Percentiles rank a stretch among this genome's conserved stretches.
Evolutionary conservation across 352 stramenopile species (phyloP).

Genomic region (Aphanomyces invadans): DNA sequence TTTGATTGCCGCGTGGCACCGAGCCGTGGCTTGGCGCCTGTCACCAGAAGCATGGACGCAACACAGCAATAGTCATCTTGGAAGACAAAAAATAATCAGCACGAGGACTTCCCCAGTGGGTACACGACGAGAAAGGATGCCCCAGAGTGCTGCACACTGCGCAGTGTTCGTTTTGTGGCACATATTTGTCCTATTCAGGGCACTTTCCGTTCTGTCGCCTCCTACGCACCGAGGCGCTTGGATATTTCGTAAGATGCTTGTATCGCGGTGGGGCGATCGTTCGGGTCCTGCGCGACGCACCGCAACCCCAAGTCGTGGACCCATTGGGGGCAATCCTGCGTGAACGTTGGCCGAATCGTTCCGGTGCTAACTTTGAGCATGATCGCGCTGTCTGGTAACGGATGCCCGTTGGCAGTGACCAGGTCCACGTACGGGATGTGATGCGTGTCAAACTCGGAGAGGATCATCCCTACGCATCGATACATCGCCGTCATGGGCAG

Average conservation of each 20-base stretch:
- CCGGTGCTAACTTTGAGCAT: not conserved
- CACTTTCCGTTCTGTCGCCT: not conserved
- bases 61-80: too few species aligned
- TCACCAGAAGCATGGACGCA: too few species aligned
- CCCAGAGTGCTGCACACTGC: too few species aligned
- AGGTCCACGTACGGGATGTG: constrained; percentile 10
- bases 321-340: not conserved
- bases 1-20: too few species aligned
- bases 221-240: not conserved
- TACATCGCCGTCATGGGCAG: too few species aligned
- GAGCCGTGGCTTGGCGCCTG: too few species aligned
- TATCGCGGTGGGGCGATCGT: not conserved
- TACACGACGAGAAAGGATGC: too few species aligned
- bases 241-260: not conserved
- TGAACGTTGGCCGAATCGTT: not conserved
- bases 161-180: too few species aligned
- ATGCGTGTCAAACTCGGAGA: constrained; percentile 21
- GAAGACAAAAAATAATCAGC: too few species aligned
- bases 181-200: too few species aligned
- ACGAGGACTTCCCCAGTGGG: too few species aligned
- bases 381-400: not conserved
- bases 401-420: not conserved
- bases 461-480: constrained; percentile 24
- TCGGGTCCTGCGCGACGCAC: not conserved
- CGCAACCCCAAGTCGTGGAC: not conserved